These are phyloP conservation scores for Leptographium procerum DNA, from an alignment of 2,329 filamentous ascomycete species.

Conservation along the genomic window DNA sequence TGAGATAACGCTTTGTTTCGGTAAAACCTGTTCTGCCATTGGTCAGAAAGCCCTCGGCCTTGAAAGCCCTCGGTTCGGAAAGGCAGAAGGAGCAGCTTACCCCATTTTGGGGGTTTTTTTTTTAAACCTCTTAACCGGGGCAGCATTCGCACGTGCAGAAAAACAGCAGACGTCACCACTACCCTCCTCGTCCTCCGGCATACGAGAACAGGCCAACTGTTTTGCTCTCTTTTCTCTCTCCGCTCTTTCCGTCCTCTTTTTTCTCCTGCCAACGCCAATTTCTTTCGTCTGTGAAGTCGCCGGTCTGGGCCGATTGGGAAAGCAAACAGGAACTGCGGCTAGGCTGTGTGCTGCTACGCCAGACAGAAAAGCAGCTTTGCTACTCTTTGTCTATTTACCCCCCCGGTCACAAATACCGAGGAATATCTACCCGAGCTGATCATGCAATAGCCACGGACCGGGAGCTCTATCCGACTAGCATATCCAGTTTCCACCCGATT, in stretches of 20 bases:
- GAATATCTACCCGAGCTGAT: not conserved
- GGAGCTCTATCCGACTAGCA: not conserved
- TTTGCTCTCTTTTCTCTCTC: too few relatives aligned
- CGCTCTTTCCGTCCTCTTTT: not conserved
- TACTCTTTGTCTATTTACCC: not conserved
- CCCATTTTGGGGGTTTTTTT: not conserved
- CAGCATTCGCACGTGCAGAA: not conserved
- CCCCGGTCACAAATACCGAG: not conserved
- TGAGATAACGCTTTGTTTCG: constrained; percentile 5
- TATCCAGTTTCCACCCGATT: not conserved
- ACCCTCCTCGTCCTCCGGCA: too few relatives aligned
- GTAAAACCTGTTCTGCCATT: constrained; percentile 11
- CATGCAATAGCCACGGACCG: constrained; percentile 1
- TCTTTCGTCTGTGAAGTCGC: not conserved
- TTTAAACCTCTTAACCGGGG: not conserved
- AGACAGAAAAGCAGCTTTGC: not conserved
- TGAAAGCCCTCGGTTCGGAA: constrained; percentile 2
- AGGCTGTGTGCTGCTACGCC: not conserved
- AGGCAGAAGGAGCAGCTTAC: constrained; percentile 1
- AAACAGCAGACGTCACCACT: not conserved
- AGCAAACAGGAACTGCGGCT: not conserved
- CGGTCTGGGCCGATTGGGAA: not conserved
- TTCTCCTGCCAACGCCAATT: not conserved
- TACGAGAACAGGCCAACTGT: too few relatives aligned
- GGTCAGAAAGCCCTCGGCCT: constrained; percentile 6